Evolutionary conservation across 768 basidiomycete genomes (phyloP).

Genomic region (Peribolospora baueri): DNA sequence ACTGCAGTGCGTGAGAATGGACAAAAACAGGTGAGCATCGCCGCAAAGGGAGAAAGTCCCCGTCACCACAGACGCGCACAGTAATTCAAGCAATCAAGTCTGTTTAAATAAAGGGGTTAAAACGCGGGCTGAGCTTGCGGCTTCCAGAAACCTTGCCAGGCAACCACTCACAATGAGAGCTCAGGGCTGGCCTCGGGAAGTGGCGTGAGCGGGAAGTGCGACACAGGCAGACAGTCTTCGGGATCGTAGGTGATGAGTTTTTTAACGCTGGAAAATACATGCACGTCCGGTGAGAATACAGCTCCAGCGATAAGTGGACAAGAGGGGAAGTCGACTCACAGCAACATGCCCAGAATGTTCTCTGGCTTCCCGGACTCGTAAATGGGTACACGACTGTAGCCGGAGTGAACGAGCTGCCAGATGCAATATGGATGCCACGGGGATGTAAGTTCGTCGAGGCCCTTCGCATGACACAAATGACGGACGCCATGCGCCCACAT

Average conservation of each 20-base stretch:
- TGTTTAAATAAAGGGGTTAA: no score
- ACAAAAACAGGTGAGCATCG: background rate
- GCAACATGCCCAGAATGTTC: conserved; percentile 58
- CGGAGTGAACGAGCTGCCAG: conserved; percentile 24
- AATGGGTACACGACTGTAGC: conserved; percentile 79
- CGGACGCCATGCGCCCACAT: conserved; percentile 27
- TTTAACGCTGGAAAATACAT: background rate
- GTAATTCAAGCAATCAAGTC: conserved; percentile 29
- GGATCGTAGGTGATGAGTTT: conserved; percentile 79
- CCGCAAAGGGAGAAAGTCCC: background rate
- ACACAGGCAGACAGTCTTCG: conserved; percentile 26
- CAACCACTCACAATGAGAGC: no score
- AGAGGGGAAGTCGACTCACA: conserved; percentile 42
- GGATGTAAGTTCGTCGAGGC: background rate
- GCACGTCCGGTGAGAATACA: background rate
- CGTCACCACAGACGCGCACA: background rate
- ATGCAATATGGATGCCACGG: conserved; percentile 25
- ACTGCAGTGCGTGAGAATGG: conserved; percentile 12
- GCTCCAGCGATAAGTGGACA: background rate
- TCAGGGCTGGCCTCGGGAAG: background rate
- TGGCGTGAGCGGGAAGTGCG: background rate
- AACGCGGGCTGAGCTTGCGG: no score
- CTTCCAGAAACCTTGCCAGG: no score
- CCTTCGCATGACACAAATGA: background rate
- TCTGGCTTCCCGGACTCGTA: conserved; percentile 44